Base-by-base conservation (phyloP, 495 filamentous ascomycete species). In the Neurospora pannonica region DNA sequence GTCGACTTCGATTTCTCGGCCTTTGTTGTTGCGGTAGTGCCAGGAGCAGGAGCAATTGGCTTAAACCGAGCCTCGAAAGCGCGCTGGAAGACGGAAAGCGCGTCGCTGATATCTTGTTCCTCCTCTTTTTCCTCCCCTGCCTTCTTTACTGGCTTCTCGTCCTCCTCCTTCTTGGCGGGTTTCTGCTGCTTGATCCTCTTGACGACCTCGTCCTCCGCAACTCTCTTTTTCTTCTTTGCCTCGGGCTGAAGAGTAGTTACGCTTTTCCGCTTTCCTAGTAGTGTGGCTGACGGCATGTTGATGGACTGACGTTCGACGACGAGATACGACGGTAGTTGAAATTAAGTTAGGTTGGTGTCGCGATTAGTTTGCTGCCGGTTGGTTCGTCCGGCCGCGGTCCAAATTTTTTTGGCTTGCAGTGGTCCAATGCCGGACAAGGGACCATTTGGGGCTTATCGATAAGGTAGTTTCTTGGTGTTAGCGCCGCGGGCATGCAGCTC, bases 1-100 rank as follows among this genome's bases (percentile, higher is more conserved):
- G 5, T 13, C n/a, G 77, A 75, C 42, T 78, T 81, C 36, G 85
- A 79, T 13, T 77, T 71, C 71, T 79, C 42, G 38, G 60, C 40
- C 54, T 72, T 24, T 74, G 79, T 70, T 69, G 75, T 74, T 24
- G 69, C 73, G 15, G 31, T 54, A 31, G 74, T 71, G 70, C 79
- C 74, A 76, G 74, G 77, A 70, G 79, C 74, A 76, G 74, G 77
- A 75, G 86, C 85, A 28, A 98, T 78, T 13, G 95, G 93, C 76
- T 90, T 88, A 82, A 97, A 98, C 77, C 91, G 90, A 10, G 91
- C 88, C 82, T 98, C 96, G 81, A 99, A 98, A 79, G 93, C 90
- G 75, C 89, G 90, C 73, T 89, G 89, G 75, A 99, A 90, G 40
- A 92, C 84, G 72, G 80, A 84, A 71, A 83, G 82, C 0, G 82